Evolutionary conservation across 2,329 filamentous ascomycete genomes (phyloP).

Genomic region (Corynespora cassiicola): DNA sequence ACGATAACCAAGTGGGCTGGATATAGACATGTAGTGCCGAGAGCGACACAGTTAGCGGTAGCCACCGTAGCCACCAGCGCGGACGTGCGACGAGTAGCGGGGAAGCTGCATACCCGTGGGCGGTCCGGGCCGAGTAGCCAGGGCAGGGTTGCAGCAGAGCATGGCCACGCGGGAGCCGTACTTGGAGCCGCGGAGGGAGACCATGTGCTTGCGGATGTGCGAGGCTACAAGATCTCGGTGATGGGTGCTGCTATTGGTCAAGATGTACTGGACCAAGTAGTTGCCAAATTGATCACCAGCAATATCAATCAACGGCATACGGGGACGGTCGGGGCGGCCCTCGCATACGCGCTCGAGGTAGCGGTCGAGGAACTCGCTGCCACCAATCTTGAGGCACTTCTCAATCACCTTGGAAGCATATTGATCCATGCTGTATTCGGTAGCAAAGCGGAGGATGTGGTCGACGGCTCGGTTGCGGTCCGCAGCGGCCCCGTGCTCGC

Average conservation of each 20-base stretch:
- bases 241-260: conserved; percentile 84
- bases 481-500: conserved; percentile 89
- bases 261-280: conserved; percentile 96
- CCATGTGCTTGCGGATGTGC: conserved; percentile 98
- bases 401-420: conserved; percentile 99
- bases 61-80: conserved; percentile 32
- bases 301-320: conserved; percentile 95
- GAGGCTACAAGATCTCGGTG: conserved; percentile 92
- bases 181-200: conserved; percentile 96
- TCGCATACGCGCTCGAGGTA: conserved; percentile 96
- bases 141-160: conserved; percentile 95
- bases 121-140: conserved; percentile 86
- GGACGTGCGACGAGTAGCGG: conserved; percentile 37
- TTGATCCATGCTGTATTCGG: conserved; percentile 98
- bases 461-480: conserved; percentile 95
- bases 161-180: conserved; percentile 98
- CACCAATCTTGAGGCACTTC: conserved; percentile 97
- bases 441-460: conserved; percentile 90
- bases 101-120: conserved; percentile 65
- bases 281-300: conserved; percentile 99
- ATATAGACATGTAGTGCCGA: conserved; percentile 23
- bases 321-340: conserved; percentile 85
- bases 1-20: conserved; percentile 35
- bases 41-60: conserved; percentile 30
- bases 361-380: conserved; percentile 84